A percentile compares a stretch with the other conserved stretches of the same genome.
Evolutionary conservation across 345 rosid species (phyloP).

Genomic region (Cardiospermum halicacabum): DNA sequence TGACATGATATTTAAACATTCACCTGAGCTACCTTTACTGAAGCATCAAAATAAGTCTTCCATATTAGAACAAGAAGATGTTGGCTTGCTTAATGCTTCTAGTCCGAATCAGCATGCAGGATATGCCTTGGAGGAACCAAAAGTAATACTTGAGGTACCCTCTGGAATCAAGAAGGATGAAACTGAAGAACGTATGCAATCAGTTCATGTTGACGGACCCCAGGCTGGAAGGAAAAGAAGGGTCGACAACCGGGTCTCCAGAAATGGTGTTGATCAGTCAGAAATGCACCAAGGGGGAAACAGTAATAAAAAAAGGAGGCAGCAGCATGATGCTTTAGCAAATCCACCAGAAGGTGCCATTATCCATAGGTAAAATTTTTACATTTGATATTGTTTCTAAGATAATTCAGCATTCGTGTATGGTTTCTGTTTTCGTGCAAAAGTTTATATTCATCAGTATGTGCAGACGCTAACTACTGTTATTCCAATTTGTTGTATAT

Average conservation of each 20-base stretch:
- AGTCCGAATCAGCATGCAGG: constrained; percentile 14
- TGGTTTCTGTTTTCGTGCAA: not conserved
- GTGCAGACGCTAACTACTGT: constrained; percentile 1
- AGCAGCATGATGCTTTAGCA: constrained; percentile 27
- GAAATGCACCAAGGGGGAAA: constrained; percentile 17
- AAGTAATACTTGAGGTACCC: constrained; percentile 46
- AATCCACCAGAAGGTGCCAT: constrained; percentile 32
- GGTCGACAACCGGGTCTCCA: constrained; percentile 23
- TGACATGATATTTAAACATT: constrained; percentile 57
- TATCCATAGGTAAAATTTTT: constrained; percentile 33
- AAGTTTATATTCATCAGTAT: not conserved
- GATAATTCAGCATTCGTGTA: constrained; percentile 4
- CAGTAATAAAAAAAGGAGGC: constrained; percentile 52
- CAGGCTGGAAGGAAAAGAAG: constrained; percentile 59
- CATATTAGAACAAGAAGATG: constrained; percentile 24
- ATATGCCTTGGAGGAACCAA: constrained; percentile 38
- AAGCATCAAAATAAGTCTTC: constrained; percentile 27
- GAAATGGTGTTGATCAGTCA: constrained; percentile 23
- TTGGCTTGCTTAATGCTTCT: constrained; percentile 14
- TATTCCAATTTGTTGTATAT: not conserved
- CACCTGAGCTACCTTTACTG: constrained; percentile 39
- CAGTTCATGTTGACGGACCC: constrained; percentile 33
- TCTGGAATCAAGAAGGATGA: constrained; percentile 20
- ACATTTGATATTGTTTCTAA: constrained; percentile 1
- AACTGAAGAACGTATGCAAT: constrained; percentile 23